Evolutionary conservation across 108 stramenopile genomes (phyloP).

Genomic region (Nannochloropsis gaditana): DNA sequence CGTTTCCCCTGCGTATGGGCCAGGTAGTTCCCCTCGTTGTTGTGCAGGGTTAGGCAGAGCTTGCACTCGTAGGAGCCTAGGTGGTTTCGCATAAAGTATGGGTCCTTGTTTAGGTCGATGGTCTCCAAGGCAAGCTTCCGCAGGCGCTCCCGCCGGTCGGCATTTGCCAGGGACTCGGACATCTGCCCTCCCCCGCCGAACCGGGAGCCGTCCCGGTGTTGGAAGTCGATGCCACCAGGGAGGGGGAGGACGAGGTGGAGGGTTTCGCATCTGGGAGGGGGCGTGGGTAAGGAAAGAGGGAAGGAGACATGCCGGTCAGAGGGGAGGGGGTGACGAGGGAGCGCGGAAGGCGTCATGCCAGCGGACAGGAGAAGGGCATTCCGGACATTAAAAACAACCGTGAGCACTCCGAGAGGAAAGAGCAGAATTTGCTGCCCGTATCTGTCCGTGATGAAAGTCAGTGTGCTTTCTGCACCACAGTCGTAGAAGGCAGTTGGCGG

Average conservation of each 20-base stretch:
- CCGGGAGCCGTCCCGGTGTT: slow-evolving; percentile 93
- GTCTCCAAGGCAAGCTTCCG: slow-evolving; percentile 92
- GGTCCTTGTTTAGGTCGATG: slow-evolving; percentile 97
- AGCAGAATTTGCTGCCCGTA: background rate
- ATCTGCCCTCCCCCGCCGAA: slow-evolving; percentile 95
- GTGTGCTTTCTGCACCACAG: background rate
- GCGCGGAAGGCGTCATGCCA: background rate
- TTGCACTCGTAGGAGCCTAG: slow-evolving; percentile 98
- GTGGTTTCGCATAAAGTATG: slow-evolving; percentile 97
- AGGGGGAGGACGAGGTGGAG: slow-evolving; percentile 38
- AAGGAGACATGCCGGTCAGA: background rate
- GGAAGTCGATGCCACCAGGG: slow-evolving; percentile 69
- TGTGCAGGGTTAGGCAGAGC: slow-evolving; percentile 94
- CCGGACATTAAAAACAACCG: too few species aligned
- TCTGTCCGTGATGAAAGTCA: background rate
- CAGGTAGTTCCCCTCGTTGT: slow-evolving; percentile 96
- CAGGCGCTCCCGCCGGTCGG: slow-evolving; percentile 94
- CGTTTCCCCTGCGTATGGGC: slow-evolving; percentile 99
- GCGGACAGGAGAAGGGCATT: background rate
- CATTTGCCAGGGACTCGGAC: slow-evolving; percentile 73
- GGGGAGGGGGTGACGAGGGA: background rate
- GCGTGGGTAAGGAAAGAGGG: background rate
- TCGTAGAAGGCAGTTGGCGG: slow-evolving; percentile 13
- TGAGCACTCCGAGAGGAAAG: background rate
- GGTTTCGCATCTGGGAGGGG: slow-evolving; percentile 25